Evolutionary conservation across 169 alveolate genomes (phyloP), one percentile per base, ranked within the genome.

Genomic region (Theileria parva): DNA sequence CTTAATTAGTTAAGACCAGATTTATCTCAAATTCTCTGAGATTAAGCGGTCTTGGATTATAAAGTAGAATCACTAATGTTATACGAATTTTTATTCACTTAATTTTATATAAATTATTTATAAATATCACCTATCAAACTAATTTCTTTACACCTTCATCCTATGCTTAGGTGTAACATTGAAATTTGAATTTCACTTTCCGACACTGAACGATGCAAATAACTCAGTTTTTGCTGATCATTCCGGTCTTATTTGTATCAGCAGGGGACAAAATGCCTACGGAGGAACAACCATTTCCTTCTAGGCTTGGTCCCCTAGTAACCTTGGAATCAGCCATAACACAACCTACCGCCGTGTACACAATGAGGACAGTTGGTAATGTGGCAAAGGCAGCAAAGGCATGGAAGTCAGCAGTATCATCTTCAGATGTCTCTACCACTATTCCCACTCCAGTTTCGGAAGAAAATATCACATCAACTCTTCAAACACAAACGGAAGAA

Each of bases 191-290:
- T 44, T 44, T 44, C 53, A 44, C 8, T 44, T 44, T 44, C 53
- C 53, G 15, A 57, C 13, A 57, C 66, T 7, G 17, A 7, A 63
- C 32, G 32, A 63, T 63, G 71, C n/a, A 63, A 7, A n/a, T 63
- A 23, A 17, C 27, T n/a, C 32, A 63, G 21, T n/a, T 63, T 63
- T 34, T 63, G 23, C 27, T 63, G 50, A 63, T n/a, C 39, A 39
- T 63, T 30, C 71, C 71, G 44, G 71, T 63, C 27, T 7, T 63
- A 1, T 63, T 63, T 63, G 71, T 63, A 28, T 59, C 30, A 0
- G 67, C 25, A 25, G 67, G 27, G 37, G 67, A 59, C 37, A 44
- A 44, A 13, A 8, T 44, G 53, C 53, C 53, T 44, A 13, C 53
- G 53, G 53, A 13, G 17, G 53, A 44, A 44, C 2, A 13, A 1